phyloP scores from a whole-genome alignment of 2,329 filamentous ascomycete species.

The Thermothelomyces thermophilus region DNA sequence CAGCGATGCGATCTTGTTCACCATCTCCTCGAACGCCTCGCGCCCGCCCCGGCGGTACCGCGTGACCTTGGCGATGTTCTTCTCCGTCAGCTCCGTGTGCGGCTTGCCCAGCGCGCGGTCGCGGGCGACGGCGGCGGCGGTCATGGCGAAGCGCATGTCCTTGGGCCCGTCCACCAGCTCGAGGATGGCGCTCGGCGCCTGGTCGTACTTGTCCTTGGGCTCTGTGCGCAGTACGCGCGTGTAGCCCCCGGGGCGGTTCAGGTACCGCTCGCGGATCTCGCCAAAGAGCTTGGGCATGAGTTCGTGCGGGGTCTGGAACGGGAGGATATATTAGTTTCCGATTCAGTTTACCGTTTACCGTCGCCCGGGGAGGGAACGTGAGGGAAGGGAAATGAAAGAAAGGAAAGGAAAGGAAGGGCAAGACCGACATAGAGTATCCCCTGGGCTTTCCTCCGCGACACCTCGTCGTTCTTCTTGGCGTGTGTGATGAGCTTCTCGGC shows the following conservation, averaged over 20 bases:
- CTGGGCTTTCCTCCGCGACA: constrained; percentile 66
- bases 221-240: constrained; percentile 91
- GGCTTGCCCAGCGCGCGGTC: constrained; percentile 48
- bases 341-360: too few relatives aligned
- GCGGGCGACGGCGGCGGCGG: constrained; percentile 73
- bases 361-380: not conserved
- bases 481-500: constrained; percentile 93
- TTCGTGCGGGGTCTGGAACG: constrained; percentile 54
- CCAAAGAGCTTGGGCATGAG: constrained; percentile 84
- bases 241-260: constrained; percentile 77
- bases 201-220: constrained; percentile 73
- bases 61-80: constrained; percentile 81
- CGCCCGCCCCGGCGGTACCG: constrained; percentile 62
- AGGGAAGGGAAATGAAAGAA: not conserved
- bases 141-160: constrained; percentile 93
- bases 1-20: constrained; percentile 37
- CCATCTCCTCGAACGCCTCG: constrained; percentile 60
- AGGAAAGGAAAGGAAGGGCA: constrained; percentile 41
- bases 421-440: constrained; percentile 75
- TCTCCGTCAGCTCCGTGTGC: constrained; percentile 63
- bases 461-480: constrained; percentile 87
- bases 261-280: constrained; percentile 72
- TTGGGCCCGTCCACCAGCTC: constrained; percentile 91
- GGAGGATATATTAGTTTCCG: too few relatives aligned
- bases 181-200: constrained; percentile 83